phyloP scores from a whole-genome alignment of 129 eudicot species.

The Smallanthus sonchifolius region DNA sequence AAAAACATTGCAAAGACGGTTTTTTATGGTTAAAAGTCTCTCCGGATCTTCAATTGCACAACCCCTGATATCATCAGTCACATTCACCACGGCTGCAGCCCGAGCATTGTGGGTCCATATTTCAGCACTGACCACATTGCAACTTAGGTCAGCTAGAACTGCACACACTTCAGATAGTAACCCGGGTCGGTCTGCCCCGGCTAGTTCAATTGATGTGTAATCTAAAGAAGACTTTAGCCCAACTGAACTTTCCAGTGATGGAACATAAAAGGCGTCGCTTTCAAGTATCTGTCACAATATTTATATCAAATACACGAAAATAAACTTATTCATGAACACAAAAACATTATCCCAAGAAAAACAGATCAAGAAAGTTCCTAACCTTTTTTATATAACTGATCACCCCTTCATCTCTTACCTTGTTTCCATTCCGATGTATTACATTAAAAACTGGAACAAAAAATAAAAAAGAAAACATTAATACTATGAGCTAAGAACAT shows the following conservation, averaged over 20 bases:
- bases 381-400: conserved; percentile 56
- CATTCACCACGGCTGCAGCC: conserved; percentile 85
- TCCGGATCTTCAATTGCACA: conserved; percentile 62
- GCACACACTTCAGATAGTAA: conserved; percentile 80
- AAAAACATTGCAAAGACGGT: conserved; percentile 61
- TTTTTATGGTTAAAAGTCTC: conserved; percentile 48
- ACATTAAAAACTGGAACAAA: conserved; percentile 65
- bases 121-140: conserved; percentile 82
- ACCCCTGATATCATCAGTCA: conserved; percentile 48
- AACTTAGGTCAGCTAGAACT: conserved; percentile 61
- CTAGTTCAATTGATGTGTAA: conserved; percentile 70
- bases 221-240: conserved; percentile 68
- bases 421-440: conserved; percentile 52
- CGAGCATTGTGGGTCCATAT: conserved; percentile 86
- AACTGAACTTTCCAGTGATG: conserved; percentile 57
- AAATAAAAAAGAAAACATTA: too few relatives aligned
- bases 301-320: not conserved
- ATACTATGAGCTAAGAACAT: not conserved
- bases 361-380: not conserved
- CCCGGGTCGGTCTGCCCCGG: conserved; percentile 82
- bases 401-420: conserved; percentile 58
- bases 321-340: not conserved
- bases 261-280: conserved; percentile 45
- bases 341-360: not conserved
- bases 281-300: conserved; percentile 51